phyloP scores from a whole-genome alignment of 345 rosid species.

The Citrus sp. region DNA sequence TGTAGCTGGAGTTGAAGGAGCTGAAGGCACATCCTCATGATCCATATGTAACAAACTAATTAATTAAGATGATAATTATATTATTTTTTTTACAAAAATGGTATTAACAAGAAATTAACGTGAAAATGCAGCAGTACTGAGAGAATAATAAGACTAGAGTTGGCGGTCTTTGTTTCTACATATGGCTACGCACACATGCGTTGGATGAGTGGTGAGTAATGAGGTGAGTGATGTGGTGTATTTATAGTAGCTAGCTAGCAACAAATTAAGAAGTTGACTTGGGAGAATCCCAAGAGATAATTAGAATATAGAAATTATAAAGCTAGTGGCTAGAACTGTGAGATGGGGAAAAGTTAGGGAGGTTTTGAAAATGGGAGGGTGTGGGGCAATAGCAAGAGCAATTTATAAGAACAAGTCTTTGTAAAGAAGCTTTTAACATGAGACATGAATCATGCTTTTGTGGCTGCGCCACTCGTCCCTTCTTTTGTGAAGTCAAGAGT shows the following conservation, averaged over 20 bases:
- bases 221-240: constrained; percentile 19
- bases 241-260: constrained; percentile 29
- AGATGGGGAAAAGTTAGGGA: not conserved
- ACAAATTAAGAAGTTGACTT: constrained; percentile 31
- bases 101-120: not conserved
- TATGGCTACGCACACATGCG: not conserved
- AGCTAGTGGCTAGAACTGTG: constrained; percentile 24
- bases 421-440: constrained; percentile 5
- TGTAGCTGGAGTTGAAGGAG: constrained; percentile 74
- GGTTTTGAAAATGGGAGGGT: constrained; percentile 18
- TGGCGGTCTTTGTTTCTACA: constrained; percentile 5
- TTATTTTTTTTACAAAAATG: not conserved
- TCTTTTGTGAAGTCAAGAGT: not conserved
- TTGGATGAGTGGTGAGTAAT: not conserved
- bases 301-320: not conserved
- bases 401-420: not conserved
- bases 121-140: not conserved
- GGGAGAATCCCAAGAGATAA: constrained; percentile 16
- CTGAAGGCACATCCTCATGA: constrained; percentile 58
- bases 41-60: constrained; percentile 25
- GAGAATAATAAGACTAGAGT: not conserved
- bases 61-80: not conserved
- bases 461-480: not conserved
- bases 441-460: constrained; percentile 8
- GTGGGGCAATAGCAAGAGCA: constrained; percentile 20